Evolutionary conservation across 805 yeast genomes (phyloP).

Genomic region (Cyberlindnera subsufficiens): DNA sequence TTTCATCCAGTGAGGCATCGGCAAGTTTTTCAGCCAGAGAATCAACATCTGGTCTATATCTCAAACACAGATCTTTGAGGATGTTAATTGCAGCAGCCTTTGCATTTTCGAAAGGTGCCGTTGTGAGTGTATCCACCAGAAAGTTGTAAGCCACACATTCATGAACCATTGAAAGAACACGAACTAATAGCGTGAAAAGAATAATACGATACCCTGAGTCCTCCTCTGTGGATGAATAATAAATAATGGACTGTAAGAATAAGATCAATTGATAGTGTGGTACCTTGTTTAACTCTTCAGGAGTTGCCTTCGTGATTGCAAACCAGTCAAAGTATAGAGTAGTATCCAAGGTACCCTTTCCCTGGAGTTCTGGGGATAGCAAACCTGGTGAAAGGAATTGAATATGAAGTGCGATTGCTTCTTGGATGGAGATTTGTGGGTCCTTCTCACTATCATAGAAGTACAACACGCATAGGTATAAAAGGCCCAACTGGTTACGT

Average conservation of each 20-base stretch:
- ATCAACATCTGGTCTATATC: conserved; percentile 21
- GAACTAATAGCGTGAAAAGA: conserved; percentile 56
- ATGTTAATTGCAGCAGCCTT: conserved; percentile 59
- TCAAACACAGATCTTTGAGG: conserved; percentile 57
- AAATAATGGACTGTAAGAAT: conserved; percentile 37
- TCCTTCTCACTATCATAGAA: conserved; percentile 9
- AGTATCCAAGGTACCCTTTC: conserved; percentile 23
- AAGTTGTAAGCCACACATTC: conserved; percentile 55
- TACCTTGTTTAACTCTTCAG: conserved; percentile 16
- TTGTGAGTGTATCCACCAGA: conserved; percentile 53
- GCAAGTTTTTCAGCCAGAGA: conserved; percentile 5
- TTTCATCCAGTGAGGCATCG: conserved; percentile 3
- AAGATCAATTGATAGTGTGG: conserved; percentile 29
- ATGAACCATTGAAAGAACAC: conserved; percentile 51
- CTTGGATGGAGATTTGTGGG: conserved; percentile 15
- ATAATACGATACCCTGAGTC: conserved; percentile 35
- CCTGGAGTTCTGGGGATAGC: conserved; percentile 18
- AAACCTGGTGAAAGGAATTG: conserved; percentile 36
- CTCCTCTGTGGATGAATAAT: conserved; percentile 29
- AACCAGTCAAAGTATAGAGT: conserved; percentile 33
- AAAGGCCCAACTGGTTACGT: conserved; percentile 27
- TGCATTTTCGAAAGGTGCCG: conserved; percentile 60
- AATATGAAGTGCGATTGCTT: conserved; percentile 36
- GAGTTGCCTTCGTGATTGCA: conserved; percentile 22
- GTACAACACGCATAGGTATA: conserved; percentile 24